Evolutionary conservation across 495 filamentous ascomycete genomes (phyloP).

Genomic region (Penicillium maclennaniae): DNA sequence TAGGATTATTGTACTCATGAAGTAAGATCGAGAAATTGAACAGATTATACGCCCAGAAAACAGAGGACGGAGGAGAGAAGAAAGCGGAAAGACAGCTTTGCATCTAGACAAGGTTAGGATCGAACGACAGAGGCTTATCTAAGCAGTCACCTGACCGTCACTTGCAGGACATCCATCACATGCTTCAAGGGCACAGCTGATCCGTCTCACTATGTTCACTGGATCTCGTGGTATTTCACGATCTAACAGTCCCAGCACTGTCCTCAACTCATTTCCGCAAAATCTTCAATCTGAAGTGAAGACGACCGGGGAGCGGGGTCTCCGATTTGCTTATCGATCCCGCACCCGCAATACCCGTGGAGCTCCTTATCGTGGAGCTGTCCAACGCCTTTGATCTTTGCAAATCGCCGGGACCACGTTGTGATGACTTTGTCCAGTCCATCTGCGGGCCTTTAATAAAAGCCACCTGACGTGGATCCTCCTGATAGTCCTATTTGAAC

Average conservation of each 20-base stretch:
- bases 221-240: not conserved
- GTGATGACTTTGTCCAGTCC: slow-evolving; percentile 17
- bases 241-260: not conserved
- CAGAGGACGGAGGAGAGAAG: not conserved
- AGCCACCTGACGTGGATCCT: slow-evolving; percentile 22
- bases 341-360: slow-evolving; percentile 20
- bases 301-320: slow-evolving; percentile 1
- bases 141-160: slow-evolving; percentile 7
- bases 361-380: slow-evolving; percentile 6
- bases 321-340: slow-evolving; percentile 20
- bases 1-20: too few species aligned
- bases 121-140: slow-evolving; percentile 1
- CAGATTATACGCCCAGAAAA: slow-evolving; percentile 3
- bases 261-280: not conserved
- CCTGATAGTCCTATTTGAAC: slow-evolving; percentile 14
- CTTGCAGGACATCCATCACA: slow-evolving; percentile 2
- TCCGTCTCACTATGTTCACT: slow-evolving; percentile 5
- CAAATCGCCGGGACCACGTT: slow-evolving; percentile 12
- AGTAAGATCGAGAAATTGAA: not conserved
- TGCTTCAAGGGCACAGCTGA: slow-evolving; percentile 9
- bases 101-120: not conserved
- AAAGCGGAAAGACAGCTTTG: not conserved
- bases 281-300: not conserved
- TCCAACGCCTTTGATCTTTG: not conserved
- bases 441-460: slow-evolving; percentile 5